phyloP scores from a whole-genome alignment of 495 filamentous ascomycete species.

The Talaromyces adpressus region DNA sequence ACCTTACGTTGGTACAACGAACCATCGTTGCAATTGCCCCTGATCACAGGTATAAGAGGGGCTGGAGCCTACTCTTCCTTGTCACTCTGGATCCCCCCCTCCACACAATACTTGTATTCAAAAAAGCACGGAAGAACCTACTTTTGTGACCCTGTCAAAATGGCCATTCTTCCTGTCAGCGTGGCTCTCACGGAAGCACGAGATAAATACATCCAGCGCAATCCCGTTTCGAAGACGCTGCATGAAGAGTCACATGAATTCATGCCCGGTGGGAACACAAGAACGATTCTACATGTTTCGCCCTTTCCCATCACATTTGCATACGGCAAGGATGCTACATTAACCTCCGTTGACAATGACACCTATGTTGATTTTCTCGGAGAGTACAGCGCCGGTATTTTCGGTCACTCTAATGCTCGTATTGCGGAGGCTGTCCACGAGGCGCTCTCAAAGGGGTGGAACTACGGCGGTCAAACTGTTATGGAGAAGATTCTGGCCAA shows the following conservation, averaged over 20 bases:
- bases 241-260: constrained; percentile 27
- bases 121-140: background rate
- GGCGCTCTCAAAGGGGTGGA: constrained; percentile 20
- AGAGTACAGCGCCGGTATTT: constrained; percentile 38
- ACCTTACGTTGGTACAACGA: no score
- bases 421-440: constrained; percentile 25
- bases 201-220: constrained; percentile 19
- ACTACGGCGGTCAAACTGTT: constrained; percentile 20
- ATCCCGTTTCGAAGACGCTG: constrained; percentile 24
- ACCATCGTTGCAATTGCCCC: no score
- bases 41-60: no score
- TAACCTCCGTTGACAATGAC: constrained; percentile 33
- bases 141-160: background rate
- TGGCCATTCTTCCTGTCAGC: background rate
- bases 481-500: constrained; percentile 23
- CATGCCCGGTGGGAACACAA: constrained; percentile 56
- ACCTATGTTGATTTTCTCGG: constrained; percentile 37
- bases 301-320: constrained; percentile 49
- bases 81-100: no score
- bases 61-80: no score
- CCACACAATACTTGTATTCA: background rate
- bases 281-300: constrained; percentile 46
- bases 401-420: constrained; percentile 35
- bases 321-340: constrained; percentile 26
- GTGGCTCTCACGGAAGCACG: background rate